These are phyloP conservation scores for Penicillium mononematosum DNA, from an alignment of 495 filamentous ascomycete genomes.

Conservation along the genomic window DNA sequence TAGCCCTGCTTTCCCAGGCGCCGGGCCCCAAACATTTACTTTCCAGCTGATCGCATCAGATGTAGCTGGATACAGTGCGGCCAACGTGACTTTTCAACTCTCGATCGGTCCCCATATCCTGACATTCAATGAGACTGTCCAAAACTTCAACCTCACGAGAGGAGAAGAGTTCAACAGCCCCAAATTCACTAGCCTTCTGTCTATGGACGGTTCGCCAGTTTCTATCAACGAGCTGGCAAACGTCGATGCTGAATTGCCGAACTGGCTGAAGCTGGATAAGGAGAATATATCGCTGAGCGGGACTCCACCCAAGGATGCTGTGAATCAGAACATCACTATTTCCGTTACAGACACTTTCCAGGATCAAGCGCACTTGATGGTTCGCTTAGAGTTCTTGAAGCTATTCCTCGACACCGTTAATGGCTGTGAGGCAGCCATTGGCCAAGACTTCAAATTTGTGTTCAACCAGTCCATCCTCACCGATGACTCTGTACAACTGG, in stretches of 20 bases:
- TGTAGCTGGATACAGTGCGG: conserved; percentile 70
- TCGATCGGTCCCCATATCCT: conserved; percentile 68
- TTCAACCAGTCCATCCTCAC: conserved; percentile 57
- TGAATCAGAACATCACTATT: conserved; percentile 64
- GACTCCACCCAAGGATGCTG: conserved; percentile 54
- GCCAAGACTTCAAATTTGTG: conserved; percentile 62
- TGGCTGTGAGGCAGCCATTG: conserved; percentile 56
- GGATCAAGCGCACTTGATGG: conserved; percentile 61
- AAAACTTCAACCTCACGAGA: conserved; percentile 58
- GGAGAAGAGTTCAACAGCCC: conserved; percentile 57
- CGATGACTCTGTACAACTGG: conserved; percentile 52
- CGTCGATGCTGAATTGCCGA: conserved; percentile 54
- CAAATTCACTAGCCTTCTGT: conserved; percentile 52
- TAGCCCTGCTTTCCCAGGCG: conserved; percentile 63
- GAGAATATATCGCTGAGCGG: conserved; percentile 63
- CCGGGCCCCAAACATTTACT: conserved; percentile 68
- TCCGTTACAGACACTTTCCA: conserved; percentile 62
- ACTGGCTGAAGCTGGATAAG: conserved; percentile 70
- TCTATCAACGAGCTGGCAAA: conserved; percentile 45
- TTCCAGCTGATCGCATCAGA: conserved; percentile 79
- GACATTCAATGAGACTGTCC: conserved; percentile 54
- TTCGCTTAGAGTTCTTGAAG: conserved; percentile 55
- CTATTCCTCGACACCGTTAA: conserved; percentile 46
- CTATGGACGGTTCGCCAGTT: conserved; percentile 60
- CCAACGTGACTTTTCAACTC: conserved; percentile 64